Evolutionary conservation across 2,329 filamentous ascomycete species (phyloP).

Genomic region (Penicillium sp.): DNA sequence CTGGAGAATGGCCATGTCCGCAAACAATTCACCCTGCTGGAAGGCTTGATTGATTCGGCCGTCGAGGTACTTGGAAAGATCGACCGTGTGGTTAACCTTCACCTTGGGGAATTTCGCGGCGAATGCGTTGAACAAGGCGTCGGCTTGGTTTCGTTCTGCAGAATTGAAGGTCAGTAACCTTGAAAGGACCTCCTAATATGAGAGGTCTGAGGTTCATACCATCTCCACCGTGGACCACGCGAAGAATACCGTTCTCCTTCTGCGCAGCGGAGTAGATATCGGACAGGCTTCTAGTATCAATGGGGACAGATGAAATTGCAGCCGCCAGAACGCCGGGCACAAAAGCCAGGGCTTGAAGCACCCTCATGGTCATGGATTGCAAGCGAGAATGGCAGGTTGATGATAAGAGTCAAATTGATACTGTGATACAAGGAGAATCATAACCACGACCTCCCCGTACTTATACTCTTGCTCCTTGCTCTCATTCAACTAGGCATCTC

Average conservation of each 20-base stretch:
- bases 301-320: background rate
- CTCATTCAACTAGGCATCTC: background rate
- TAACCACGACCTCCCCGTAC: background rate
- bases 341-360: background rate
- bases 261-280: background rate
- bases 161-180: background rate
- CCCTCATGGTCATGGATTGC: background rate
- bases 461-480: background rate
- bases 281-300: background rate
- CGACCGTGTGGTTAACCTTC: slow-evolving; percentile 56
- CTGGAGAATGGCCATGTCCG: slow-evolving; percentile 51
- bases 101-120: slow-evolving; percentile 49
- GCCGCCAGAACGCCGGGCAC: background rate
- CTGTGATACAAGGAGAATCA: no score
- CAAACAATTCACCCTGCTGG: slow-evolving; percentile 38
- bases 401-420: background rate
- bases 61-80: slow-evolving; percentile 59
- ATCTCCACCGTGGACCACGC: background rate
- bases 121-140: slow-evolving; percentile 36
- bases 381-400: background rate
- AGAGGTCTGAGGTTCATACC: background rate
- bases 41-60: slow-evolving; percentile 50
- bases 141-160: background rate
- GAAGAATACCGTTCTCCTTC: background rate
- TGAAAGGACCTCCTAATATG: no score